These are phyloP conservation scores for Immersiporthe knoxdaviesiana DNA, from an alignment of 2,329 filamentous ascomycete genomes.

Conservation along the genomic window DNA sequence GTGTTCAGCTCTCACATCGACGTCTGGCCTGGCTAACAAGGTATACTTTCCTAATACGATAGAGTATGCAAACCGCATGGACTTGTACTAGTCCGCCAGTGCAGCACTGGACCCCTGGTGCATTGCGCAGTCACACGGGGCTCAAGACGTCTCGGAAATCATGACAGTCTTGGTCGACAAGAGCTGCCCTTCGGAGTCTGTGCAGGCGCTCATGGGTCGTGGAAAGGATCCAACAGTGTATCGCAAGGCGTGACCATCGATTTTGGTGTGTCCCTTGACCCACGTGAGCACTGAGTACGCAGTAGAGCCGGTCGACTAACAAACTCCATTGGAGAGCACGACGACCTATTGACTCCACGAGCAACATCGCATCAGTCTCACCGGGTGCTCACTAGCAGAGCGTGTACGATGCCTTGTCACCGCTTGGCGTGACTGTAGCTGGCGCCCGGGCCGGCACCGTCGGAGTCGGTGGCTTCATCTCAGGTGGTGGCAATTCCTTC, in stretches of 20 bases:
- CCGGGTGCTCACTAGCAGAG: no score
- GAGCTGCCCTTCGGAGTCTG: slow-evolving; percentile 41
- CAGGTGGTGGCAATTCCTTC: slow-evolving; percentile 55
- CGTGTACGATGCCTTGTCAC: no score
- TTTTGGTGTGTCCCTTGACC: slow-evolving; percentile 34
- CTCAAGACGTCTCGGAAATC: slow-evolving; percentile 41
- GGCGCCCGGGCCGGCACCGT: no score
- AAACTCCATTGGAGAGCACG: slow-evolving; percentile 33
- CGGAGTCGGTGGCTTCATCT: no score
- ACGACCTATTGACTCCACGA: no score
- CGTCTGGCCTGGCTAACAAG: slow-evolving; percentile 35
- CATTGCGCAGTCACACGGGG: slow-evolving; percentile 39
- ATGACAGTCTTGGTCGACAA: slow-evolving; percentile 39
- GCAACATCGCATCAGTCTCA: no score
- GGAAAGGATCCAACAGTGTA: slow-evolving; percentile 39
- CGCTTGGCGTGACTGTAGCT: no score
- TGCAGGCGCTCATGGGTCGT: slow-evolving; percentile 42
- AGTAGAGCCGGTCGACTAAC: not conserved
- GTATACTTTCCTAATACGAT: slow-evolving; percentile 37
- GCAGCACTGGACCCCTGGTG: slow-evolving; percentile 43
- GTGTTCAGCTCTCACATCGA: slow-evolving; percentile 36
- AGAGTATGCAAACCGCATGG: slow-evolving; percentile 38
- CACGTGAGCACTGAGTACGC: no score
- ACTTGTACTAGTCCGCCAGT: slow-evolving; percentile 43
- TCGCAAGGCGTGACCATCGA: slow-evolving; percentile 41